Conservation (phyloP, 768 basidiomycete genomes). For the Gloeopeniophorella convolvens region DNA sequence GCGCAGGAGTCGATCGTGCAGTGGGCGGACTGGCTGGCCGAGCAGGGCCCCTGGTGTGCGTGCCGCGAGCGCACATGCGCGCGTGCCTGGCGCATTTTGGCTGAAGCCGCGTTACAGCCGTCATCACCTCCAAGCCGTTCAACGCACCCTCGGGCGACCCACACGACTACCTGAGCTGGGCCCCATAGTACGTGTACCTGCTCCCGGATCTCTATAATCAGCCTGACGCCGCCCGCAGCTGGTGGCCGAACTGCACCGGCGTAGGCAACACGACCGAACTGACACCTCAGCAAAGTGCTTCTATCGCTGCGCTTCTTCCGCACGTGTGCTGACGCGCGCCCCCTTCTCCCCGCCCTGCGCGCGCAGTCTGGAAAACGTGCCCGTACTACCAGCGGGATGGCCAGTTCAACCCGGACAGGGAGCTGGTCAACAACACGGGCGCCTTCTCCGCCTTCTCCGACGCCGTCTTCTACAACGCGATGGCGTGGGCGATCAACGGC, state of each 20-base stretch:
- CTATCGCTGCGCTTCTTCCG: background rate
- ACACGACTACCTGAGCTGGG: constrained; percentile 20
- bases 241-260: constrained; percentile 27
- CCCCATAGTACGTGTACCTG: constrained; percentile 13
- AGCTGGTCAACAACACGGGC: constrained; percentile 25
- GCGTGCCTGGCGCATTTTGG: background rate
- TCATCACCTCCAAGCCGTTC: constrained; percentile 22
- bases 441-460: constrained; percentile 26
- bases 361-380: constrained; percentile 25
- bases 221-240: constrained; percentile 2
- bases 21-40: constrained; percentile 18
- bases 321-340: background rate
- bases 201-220: background rate
- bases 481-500: constrained; percentile 28
- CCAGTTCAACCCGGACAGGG: constrained; percentile 28
- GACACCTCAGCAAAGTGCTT: constrained; percentile 25
- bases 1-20: constrained; percentile 17
- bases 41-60: constrained; percentile 20
- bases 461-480: constrained; percentile 29
- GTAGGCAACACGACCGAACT: constrained; percentile 28
- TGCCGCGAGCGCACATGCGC: too few species aligned
- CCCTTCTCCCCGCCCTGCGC: background rate
- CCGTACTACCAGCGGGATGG: constrained; percentile 29
- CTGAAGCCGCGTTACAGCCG: background rate
- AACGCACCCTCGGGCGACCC: constrained; percentile 3